Evolutionary conservation across 306 rosid species (phyloP), one percentile per base, ranked within the genome.

Genomic region (Gastrolobium villosum): DNA sequence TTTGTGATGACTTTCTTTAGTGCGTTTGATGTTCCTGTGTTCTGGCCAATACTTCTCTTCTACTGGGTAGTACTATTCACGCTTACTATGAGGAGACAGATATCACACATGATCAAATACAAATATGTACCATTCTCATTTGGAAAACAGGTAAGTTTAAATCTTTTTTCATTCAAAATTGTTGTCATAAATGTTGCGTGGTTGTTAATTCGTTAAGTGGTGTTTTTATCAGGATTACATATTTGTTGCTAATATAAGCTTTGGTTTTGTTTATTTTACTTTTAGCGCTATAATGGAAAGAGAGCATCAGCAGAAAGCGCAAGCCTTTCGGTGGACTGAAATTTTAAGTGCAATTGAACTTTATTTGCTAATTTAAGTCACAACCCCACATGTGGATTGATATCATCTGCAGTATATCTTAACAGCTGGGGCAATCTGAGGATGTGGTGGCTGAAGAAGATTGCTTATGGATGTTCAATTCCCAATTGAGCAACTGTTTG

Each of bases 11-110:
- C 99, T 57, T 95, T 75, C 91, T 92, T 88, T 89, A 85, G 84
- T 46, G 82, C 65, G 0, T 85, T 85, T 70, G 88, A 85, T 78
- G 83, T 85, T 50, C 99, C 99, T 2, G 99, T 95, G 55, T 95
- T 95, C 73, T 95, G 99, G 99, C 99, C 99, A 13, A 91, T 95
- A 76, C 98, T 95, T 50, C 93, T 95, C 61, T 89, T 95, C 88
- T 95, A 95, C 80, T 95, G 99, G 99, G 78, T 95, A 59, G 88
- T 89, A 48, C 85, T 95, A 10, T 91, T 92, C 82, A 75, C 87
- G 4, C 91, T 90, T 65, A 95, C 99, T 11, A 92, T 95, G 99
- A 88, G 99, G 89, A 91, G 90, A 76, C 99, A 95, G 75, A 92
- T 95, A 78, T 45, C 94, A 10, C 99, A 95, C 85, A 95, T 95